Evolutionary conservation across 2,329 filamentous ascomycete species (phyloP).

Genomic region (Cryphonectria radicalis): DNA sequence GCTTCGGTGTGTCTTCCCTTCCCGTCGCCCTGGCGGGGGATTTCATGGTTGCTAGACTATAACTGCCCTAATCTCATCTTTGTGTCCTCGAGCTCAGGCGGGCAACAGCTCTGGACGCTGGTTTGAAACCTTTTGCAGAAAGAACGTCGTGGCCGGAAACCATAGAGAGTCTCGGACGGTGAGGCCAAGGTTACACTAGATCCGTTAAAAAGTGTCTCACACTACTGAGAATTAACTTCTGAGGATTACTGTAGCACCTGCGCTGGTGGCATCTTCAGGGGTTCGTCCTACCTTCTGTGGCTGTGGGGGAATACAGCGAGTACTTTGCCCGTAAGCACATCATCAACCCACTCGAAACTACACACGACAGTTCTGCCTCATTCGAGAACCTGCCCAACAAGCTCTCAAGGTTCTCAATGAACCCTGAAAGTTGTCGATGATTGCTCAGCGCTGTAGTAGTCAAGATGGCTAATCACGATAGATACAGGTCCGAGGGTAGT

Average conservation of each 20-base stretch:
- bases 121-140: neutral
- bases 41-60: neutral
- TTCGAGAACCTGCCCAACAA: neutral
- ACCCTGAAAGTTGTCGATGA: neutral
- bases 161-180: neutral
- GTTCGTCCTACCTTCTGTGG: neutral
- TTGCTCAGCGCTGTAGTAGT: too few relatives aligned
- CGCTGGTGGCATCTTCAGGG: neutral
- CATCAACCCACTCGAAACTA: neutral
- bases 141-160: neutral
- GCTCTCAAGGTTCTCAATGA: neutral
- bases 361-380: neutral
- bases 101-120: neutral
- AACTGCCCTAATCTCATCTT: neutral
- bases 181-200: neutral
- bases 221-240: neutral
- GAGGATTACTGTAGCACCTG: neutral
- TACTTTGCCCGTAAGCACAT: neutral
- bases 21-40: neutral
- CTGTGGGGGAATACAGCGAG: neutral
- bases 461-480: slow-evolving; percentile 17
- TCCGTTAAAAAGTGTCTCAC: neutral
- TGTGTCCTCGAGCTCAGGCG: neutral
- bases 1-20: neutral
- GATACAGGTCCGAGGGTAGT: neutral